A percentile compares a stretch with the other conserved stretches of the same genome.
Evolutionary conservation across 2,329 filamentous ascomycete genomes (phyloP).

Genomic region (Madurella mycetomatis): DNA sequence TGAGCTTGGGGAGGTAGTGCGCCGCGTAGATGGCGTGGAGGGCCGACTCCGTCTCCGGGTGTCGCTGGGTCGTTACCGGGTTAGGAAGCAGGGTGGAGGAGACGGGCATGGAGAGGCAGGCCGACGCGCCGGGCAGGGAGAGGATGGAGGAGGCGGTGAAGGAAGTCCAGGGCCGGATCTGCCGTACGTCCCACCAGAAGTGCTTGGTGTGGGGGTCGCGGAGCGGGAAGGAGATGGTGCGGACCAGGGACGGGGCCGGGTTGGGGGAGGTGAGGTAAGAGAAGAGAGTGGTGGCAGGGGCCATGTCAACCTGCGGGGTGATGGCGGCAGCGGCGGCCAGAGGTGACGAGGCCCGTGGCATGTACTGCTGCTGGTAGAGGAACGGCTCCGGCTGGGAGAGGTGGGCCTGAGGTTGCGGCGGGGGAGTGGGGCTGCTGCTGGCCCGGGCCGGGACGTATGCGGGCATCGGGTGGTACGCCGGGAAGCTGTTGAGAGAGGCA

Average conservation of each 20-base stretch:
- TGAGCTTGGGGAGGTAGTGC: constrained; percentile 82
- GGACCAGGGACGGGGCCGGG: constrained; percentile 76
- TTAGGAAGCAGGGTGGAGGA: constrained; percentile 57
- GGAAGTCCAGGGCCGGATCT: constrained; percentile 74
- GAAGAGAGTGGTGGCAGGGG: constrained; percentile 64
- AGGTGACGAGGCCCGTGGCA: constrained; percentile 44
- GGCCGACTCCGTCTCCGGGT: constrained; percentile 72
- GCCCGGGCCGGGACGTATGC: constrained; percentile 41
- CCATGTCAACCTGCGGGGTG: constrained; percentile 31
- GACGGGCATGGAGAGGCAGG: constrained; percentile 67
- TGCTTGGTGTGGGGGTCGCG: constrained; percentile 68
- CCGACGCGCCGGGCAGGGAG: constrained; percentile 65
- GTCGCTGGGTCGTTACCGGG: constrained; percentile 54
- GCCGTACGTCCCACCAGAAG: constrained; percentile 96
- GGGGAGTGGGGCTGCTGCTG: constrained; percentile 25
- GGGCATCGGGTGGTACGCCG: constrained; percentile 76
- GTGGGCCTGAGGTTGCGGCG: constrained; percentile 27
- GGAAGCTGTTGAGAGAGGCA: constrained; percentile 65
- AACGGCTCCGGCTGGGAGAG: constrained; percentile 39
- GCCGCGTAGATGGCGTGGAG: constrained; percentile 71
- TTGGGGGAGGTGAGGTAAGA: constrained; percentile 75
- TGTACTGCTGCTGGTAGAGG: constrained; percentile 42
- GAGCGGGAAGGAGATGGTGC: constrained; percentile 66
- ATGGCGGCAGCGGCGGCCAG: constrained; percentile 35
- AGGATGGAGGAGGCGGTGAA: constrained; percentile 72